Conservation (phyloP, 148 eudicot genomes). For the Rhododendron mucronatum region DNA sequence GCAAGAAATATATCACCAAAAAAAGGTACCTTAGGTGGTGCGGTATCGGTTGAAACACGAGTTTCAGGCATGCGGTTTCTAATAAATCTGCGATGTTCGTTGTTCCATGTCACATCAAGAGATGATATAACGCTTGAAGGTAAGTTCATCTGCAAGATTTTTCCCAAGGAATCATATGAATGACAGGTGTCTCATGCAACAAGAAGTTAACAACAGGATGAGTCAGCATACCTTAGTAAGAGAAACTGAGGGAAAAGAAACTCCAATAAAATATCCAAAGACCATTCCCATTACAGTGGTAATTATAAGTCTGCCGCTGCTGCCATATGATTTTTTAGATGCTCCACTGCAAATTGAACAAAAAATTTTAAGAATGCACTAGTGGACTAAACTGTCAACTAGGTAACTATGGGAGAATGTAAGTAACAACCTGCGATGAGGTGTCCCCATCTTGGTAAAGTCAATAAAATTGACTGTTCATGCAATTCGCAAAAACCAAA, state of each 20-base stretch:
- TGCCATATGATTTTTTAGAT: slow-evolving; percentile 49
- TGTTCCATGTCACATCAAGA: slow-evolving; percentile 37
- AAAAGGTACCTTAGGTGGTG: slow-evolving; percentile 41
- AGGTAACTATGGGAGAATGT: not conserved
- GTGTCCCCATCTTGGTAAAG: slow-evolving; percentile 39
- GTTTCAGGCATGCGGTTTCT: slow-evolving; percentile 47
- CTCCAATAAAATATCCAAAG: slow-evolving; percentile 63
- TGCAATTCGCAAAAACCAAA: slow-evolving; percentile 25
- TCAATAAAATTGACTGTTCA: slow-evolving; percentile 25
- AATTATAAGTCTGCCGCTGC: slow-evolving; percentile 40
- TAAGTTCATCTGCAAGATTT: slow-evolving; percentile 46
- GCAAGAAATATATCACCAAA: not conserved
- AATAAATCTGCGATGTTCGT: slow-evolving; percentile 16
- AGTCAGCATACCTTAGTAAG: slow-evolving; percentile 42
- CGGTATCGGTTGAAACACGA: slow-evolving; percentile 45
- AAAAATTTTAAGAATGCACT: not conserved
- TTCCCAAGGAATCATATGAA: slow-evolving; percentile 9
- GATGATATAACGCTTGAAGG: slow-evolving; percentile 45
- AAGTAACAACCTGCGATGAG: slow-evolving; percentile 46
- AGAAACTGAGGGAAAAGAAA: slow-evolving; percentile 59
- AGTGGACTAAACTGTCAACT: not conserved
- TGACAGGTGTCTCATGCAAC: slow-evolving; percentile 1
- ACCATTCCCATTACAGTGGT: slow-evolving; percentile 58
- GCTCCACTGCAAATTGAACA: slow-evolving; percentile 41
- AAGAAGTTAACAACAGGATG: not conserved